Evolutionary conservation across 2,329 filamentous ascomycete species (phyloP), one percentile per base, ranked within the genome.

Genomic region (Pseudocercospora musae): DNA sequence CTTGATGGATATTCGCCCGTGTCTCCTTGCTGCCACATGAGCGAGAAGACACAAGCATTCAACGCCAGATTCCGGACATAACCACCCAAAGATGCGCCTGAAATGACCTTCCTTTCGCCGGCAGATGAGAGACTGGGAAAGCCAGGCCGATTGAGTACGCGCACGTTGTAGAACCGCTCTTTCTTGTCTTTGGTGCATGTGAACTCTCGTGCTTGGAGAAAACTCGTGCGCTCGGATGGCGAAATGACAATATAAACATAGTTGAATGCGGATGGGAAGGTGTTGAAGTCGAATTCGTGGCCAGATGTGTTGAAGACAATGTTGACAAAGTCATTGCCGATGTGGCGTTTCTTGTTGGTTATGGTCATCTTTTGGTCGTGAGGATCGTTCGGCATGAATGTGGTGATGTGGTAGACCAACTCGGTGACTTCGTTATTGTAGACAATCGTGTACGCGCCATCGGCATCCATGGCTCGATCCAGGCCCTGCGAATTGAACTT

Each of bases 241-340:
- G 91, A 91, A 72, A 99, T 94, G 70, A 98, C 89, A 71, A 99
- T 98, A 74, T 97, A 92, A 73, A 99, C 92, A 73, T 91, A 96
- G 74, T 97, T 98, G 81, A 99, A 96, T 61, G 94, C 90, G 0
- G 92, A 96, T 0, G 92, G 92, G 70, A 99, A 96, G 20, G 91
- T 96, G 74, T 96, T 87, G 74, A 96, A 96, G 58, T 85, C 84
- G 79, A 96, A 98, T 0, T 90, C 89, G 48, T 57, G 48, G n/a
- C 95, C 94, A 1, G 93, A 97, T 72, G 96, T 92, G 75, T 99
- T 99, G 83, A 96, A 99, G 62, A 99, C 89, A 69, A 99, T 96
- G 74, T 96, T 98, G 73, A 99, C 95, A 75, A 91, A 96, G 76
- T 98, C 95, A 73, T 99, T 99, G 62, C 95, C 95, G 64, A 98